Evolutionary conservation across 2,329 filamentous ascomycete species (phyloP).

Genomic region (Domatiomyces globalis): DNA sequence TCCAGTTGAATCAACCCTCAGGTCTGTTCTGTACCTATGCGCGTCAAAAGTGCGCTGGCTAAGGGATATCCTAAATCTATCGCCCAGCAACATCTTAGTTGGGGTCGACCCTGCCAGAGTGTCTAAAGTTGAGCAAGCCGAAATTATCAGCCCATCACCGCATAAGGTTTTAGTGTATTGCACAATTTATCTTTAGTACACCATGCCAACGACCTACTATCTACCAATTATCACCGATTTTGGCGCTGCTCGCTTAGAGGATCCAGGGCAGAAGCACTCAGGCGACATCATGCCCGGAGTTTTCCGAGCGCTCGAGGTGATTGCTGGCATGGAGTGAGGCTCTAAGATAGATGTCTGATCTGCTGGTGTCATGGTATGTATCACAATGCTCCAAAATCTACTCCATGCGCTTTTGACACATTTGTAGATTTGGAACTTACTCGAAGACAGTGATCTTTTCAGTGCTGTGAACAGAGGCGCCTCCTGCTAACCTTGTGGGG

Average conservation of each 20-base stretch:
- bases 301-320: conserved; percentile 22
- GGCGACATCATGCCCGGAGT: conserved; percentile 19
- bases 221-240: conserved; percentile 21
- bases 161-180: conserved; percentile 20
- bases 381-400: background rate
- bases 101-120: conserved; percentile 7
- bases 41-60: background rate
- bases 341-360: conserved; percentile 23
- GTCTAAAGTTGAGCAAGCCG: conserved; percentile 4
- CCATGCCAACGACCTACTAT: conserved; percentile 5
- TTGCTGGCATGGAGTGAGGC: conserved; percentile 21
- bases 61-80: conserved; percentile 18
- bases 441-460: conserved; percentile 11
- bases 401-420: background rate
- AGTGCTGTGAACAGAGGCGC: conserved; percentile 8
- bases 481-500: too few species aligned
- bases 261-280: conserved; percentile 10
- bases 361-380: conserved; percentile 19
- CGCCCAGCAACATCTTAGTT: conserved; percentile 23
- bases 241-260: conserved; percentile 18
- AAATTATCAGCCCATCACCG: conserved; percentile 8
- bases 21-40: conserved; percentile 5
- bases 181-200: conserved; percentile 19
- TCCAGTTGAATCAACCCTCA: background rate
- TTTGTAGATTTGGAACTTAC: conserved; percentile 11